Percentiles rank a stretch among this genome's conserved stretches.
Conservation (phyloP, 1,139 yeast species). For the Pichia sp. region DNA sequence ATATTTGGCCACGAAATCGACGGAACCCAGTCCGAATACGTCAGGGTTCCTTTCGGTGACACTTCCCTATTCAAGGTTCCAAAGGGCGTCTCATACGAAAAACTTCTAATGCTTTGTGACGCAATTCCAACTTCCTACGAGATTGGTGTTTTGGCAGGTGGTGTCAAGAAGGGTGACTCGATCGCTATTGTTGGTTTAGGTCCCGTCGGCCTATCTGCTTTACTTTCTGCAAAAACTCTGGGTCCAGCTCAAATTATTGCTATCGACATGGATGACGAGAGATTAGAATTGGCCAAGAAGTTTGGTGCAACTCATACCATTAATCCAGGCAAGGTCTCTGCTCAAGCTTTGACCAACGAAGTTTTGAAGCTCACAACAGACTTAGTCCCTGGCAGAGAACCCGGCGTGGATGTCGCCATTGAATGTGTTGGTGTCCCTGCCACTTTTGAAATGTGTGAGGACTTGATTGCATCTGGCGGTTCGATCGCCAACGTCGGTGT, state of each 20-base stretch:
- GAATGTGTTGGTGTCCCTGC: constrained; percentile 47
- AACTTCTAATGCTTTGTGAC: constrained; percentile 41
- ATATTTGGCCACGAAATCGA: constrained; percentile 40
- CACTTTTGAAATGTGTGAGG: constrained; percentile 44
- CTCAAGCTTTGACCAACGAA: constrained; percentile 29
- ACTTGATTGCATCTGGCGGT: constrained; percentile 44
- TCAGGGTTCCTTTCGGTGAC: constrained; percentile 44
- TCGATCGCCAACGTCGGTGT: constrained; percentile 47
- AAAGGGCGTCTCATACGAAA: constrained; percentile 34
- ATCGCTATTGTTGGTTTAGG: constrained; percentile 51
- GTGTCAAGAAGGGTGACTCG: constrained; percentile 39
- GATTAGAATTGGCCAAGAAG: constrained; percentile 39
- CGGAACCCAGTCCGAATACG: constrained; percentile 45
- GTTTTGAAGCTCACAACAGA: constrained; percentile 30
- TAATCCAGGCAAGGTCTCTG: constrained; percentile 34
- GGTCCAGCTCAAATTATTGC: constrained; percentile 39
- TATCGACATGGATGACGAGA: constrained; percentile 42
- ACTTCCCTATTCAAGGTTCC: constrained; percentile 36
- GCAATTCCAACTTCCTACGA: constrained; percentile 46
- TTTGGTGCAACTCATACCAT: constrained; percentile 42
- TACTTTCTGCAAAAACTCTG: constrained; percentile 37
- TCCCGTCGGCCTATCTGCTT: constrained; percentile 44
- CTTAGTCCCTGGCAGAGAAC: constrained; percentile 23
- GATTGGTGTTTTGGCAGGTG: constrained; percentile 41
- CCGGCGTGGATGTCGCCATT: constrained; percentile 48